Base-by-base conservation (phyloP, 805 yeast species). In the Yamadazyma akitaensis region DNA sequence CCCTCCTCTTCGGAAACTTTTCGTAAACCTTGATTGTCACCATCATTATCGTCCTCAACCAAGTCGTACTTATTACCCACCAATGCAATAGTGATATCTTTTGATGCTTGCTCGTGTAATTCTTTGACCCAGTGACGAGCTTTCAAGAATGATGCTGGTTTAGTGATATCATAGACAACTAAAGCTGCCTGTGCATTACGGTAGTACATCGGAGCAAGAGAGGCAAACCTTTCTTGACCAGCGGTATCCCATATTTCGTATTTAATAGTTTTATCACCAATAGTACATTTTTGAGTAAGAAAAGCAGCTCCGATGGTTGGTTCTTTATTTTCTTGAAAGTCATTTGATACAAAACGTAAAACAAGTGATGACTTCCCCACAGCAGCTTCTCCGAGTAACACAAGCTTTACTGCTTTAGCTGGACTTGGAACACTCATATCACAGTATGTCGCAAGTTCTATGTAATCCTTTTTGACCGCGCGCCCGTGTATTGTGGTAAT, bases 241-340 rank as follows among this genome's bases (percentile, higher is more conserved):
- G 98, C 98, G 12, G 98, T 91, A 64, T 91, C 98, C 96, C 96
- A 88, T 49, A 88, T 88, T 62, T 88, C 96, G 63, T 88, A 90
- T 66, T 94, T 92, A 61, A 92, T 88, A 8, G 94, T 87, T 59
- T 85, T 79, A 50, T 84, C 85, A 42, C 94, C 87, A 60, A 94
- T 84, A 18, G 88, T 81, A 61, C 96, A 91, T 60, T 95, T 82
- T 64, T 92, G 98, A 33, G 99, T 92, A 47, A 92, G 72, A 62
- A 92, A 92, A 2, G 98, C 98, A 5, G 99, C 99, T 13, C 99
- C 99, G 56, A 92, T 92, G 2, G 99, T 92, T 18, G 97, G 97
- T 60, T 92, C 98, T 63, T 92, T 91, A 67, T 92, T 91, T 65
- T 91, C 98, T 65, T 94, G 96, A 68, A 92, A 92, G 61, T 92